Evolutionary conservation across 768 basidiomycete species (phyloP).

Genomic region (Pholiota conissans): DNA sequence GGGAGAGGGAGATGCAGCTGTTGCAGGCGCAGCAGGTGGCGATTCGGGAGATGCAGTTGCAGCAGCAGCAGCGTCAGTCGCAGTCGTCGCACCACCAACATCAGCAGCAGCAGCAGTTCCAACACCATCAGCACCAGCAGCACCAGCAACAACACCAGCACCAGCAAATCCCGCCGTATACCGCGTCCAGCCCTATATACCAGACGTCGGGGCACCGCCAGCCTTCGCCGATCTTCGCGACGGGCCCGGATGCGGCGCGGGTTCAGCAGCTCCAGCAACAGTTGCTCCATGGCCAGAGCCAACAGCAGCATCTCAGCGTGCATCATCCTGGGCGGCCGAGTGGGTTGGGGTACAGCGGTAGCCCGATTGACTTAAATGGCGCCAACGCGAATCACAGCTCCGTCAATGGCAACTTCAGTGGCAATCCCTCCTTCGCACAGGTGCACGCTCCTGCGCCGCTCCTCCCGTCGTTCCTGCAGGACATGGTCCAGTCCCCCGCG

Average conservation of each 20-base stretch:
- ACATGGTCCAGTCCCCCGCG: conserved; percentile 70
- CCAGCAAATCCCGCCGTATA: conserved; percentile 14
- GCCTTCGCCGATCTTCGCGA: conserved; percentile 37
- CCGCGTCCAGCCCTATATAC: conserved; percentile 57
- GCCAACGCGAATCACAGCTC: background rate
- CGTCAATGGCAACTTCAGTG: conserved; percentile 10
- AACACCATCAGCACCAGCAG: background rate
- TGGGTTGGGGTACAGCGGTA: background rate
- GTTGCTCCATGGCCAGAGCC: conserved; percentile 8
- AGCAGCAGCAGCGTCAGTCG: conserved; percentile 10
- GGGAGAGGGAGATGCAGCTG: background rate
- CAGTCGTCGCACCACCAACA: background rate
- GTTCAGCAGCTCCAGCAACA: background rate
- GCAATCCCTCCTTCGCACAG: conserved; percentile 10
- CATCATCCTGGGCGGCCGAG: background rate
- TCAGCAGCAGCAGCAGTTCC: background rate
- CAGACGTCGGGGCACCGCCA: conserved; percentile 59
- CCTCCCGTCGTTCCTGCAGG: conserved; percentile 77
- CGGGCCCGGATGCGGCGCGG: conserved; percentile 30
- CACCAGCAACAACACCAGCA: conserved; percentile 1
- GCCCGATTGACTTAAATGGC: background rate
- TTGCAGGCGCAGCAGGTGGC: too few species aligned
- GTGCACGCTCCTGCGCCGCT: conserved; percentile 50
- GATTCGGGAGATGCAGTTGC: too few species aligned
- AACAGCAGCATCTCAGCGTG: conserved; percentile 10